Base-by-base conservation (phyloP, 805 yeast species). In the Alloascoidea africana region DNA sequence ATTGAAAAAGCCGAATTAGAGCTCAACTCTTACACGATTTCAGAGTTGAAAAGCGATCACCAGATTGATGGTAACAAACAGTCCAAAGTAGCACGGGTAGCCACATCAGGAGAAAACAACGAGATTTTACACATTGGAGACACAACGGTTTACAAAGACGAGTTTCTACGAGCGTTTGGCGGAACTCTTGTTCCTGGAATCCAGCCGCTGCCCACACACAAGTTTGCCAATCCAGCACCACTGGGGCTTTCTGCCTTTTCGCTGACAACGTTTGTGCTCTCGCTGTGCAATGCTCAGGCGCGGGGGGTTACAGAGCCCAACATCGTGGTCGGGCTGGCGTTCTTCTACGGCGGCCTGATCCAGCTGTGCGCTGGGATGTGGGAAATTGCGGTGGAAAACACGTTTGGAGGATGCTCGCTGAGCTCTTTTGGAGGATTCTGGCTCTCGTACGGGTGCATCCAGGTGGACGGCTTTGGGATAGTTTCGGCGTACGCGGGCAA, bases 111-210 rank as follows among this genome's bases (percentile, higher is more conserved):
- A n/a, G n/a, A n/a, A n/a, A n/a, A 75, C 46, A 75, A 74, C 32
- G 79, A 78, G 34, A 76, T 72, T 51, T 64, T 84, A 40, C 72
- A 63, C 44, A 69, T 84, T 45, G 95, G 94, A 3, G 67, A 74
- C 47, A 75, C 78, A 44, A 76, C 70, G 54, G 84, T 78, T 43
- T 63, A 72, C 39, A 70, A 66, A 46, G 54, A 64, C 37, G 62
- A 56, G 27, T 47, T 56, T 30, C 32, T 54, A 35, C 45, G 42
- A n/a, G 61, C 61, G 27, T 56, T 55, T 38, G 95, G 94, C 55
- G 95, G 95, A 76, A 66, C 80, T 14, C 60, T 81, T 52, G 75
- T 76, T 46, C 84, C 91, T 16, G 89, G 84, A 63, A 35, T 63
- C 40, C 55, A 71, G 18, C 65, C 69, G n/a, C 68, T 71, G 3